Evolutionary conservation across 2,329 filamentous ascomycete genomes (phyloP), one percentile per base, ranked within the genome.

Genomic region (Byssothecium circinans): DNA sequence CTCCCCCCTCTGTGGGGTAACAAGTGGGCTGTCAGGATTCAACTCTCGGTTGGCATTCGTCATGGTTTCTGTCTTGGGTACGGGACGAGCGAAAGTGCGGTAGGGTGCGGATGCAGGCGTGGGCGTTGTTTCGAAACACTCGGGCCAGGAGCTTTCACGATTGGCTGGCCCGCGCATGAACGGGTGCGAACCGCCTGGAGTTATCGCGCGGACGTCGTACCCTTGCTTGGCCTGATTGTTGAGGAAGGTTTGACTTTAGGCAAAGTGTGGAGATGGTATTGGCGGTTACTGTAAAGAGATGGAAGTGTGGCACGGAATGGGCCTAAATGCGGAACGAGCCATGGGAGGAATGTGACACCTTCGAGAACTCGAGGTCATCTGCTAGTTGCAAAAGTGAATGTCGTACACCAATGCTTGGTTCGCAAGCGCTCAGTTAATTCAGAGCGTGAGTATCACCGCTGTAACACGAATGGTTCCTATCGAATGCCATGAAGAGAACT

Each of bases 121-220:
- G 5, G 47, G 41, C 49, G 54, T 32, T 32, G 29, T 59, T 56
- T 57, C 50, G 52, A 56, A 55, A 53, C 52, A 43, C 29, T 14
- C 17, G 25, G 49, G 30, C 44, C 48, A 49, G 4, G 8, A 42
- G 29, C 38, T 47, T 38, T 39, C 50, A 50, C 34, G 38, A 53
- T 55, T 59, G 51, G 54, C 39, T 43, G 27, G 35, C 30, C 34
- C 42, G 38, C 41, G 52, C 52, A 56, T 60, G 57, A 60, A 58
- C 57, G 43, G 42, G 27, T 47, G 50, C 46, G 56, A 57, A 57
- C 54, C 51, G 50, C 50, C 47, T 20, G 17, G 18, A 22, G 40
- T 46, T 47, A 47, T 50, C 49, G 53, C 53, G 47, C 55, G 52
- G 50, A 50, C 38, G 22, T 45, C 27, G 38, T 40, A 57, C 48